These are phyloP conservation scores for Incumbomyces lentus DNA, from an alignment of 2,329 filamentous ascomycete species.

Conservation along the genomic window DNA sequence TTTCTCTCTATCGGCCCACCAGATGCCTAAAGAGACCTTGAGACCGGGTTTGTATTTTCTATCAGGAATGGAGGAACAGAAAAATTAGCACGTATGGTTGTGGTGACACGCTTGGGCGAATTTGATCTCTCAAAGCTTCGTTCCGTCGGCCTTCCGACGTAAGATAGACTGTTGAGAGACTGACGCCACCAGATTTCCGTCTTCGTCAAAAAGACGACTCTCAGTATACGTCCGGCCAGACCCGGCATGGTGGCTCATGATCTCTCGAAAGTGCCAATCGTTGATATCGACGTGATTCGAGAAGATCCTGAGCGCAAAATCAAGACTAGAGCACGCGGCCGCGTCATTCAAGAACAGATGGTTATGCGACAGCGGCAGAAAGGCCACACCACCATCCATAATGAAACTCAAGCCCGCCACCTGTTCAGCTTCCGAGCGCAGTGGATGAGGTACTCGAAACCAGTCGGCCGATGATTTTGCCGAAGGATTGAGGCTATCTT, in stretches of 20 bases:
- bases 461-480: conserved; percentile 35
- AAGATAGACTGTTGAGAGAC: too few relatives aligned
- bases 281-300: conserved; percentile 29
- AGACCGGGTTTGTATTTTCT: too few relatives aligned
- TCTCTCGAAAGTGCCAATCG: conserved; percentile 37
- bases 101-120: too few relatives aligned
- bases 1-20: too few relatives aligned
- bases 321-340: conserved; percentile 37
- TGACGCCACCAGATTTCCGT: conserved; percentile 30
- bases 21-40: too few relatives aligned
- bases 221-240: conserved; percentile 38
- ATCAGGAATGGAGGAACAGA: too few relatives aligned
- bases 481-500: conserved; percentile 31
- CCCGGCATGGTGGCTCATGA: conserved; percentile 28
- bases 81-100: too few relatives aligned
- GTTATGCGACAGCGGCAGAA: conserved; percentile 35
- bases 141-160: too few relatives aligned
- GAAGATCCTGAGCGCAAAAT: conserved; percentile 41
- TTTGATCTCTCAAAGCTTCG: too few relatives aligned
- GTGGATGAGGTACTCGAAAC: conserved; percentile 21
- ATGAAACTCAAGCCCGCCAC: conserved; percentile 33
- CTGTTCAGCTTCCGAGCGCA: conserved; percentile 25
- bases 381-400: conserved; percentile 37
- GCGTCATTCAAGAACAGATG: conserved; percentile 36
- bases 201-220: conserved; percentile 35